Evolutionary conservation across 345 rosid species (phyloP), one percentile per base, ranked within the genome.

Genomic region (Populus nigra): DNA sequence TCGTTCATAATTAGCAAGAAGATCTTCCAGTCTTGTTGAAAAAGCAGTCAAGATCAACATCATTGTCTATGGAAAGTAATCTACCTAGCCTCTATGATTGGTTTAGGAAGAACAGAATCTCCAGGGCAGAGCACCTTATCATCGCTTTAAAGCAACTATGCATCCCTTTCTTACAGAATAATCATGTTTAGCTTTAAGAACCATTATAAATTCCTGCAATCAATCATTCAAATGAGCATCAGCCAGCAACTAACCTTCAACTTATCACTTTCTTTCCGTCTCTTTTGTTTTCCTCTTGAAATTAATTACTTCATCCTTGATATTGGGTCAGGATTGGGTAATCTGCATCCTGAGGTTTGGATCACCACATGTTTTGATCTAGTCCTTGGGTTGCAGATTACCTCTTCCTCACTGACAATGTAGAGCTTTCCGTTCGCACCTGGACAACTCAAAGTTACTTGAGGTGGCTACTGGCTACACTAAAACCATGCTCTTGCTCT

Each of bases 271-370:
- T 61, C 29, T 45, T 57, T 33, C 18, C 18, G 18, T 5, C 53
- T 68, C 68, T 41, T 67, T 65, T 25, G 13, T n/a, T 70, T 50
- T 35, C 29, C 71, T 12, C 39, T 41, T 55, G 57, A 7, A 4
- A 15, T 39, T 23, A 13, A 22, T 68, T 20, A 13, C 13, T 31
- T 47, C 57, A 11, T 78, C 38, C 6, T 23, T 53, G 8, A 65
- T 84, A 74, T 81, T 82, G 88, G 73, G 85, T 84, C 22, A 76
- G 87, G 89, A 85, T 68, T 29, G 39, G 89, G 85, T 89, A 90
- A 90, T 87, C 92, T 90, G 90, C 91, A 90, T 88, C 93, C 91
- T 90, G 91, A 90, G 93, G 93, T 88, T 87, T 87, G 78, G 90
- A 87, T 85, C 38, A 43, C 72, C 59, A 29, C 31, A 67, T 65